Evolutionary conservation across 306 rosid genomes (phyloP), one percentile per base, ranked within the genome.

Genomic region (Glycine tomentella): DNA sequence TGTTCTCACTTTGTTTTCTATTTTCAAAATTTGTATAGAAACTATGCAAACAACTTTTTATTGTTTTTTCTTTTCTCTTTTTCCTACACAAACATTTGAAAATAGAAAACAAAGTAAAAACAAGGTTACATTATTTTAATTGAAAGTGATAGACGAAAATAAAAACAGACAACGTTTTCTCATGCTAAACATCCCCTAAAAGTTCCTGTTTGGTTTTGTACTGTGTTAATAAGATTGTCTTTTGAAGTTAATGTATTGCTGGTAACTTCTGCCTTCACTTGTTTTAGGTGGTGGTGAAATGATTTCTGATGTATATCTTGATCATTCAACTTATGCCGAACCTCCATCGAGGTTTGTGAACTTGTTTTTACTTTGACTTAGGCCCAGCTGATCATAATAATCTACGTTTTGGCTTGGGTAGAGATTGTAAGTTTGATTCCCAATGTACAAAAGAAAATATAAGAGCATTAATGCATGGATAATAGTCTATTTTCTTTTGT

Each of bases 201-300:
- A 12, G 74, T 69, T 64, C 57, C 50, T 53, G 9, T 77, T 72
- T 61, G 67, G 58, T 66, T 74, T 56, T n/a, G 38, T 49, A 5
- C 52, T 55, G 14, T 36, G 78, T 59, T 50, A 17, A 34, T 52
- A 40, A 51, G 59, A 65, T 45, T 52, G 25, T n/a, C 58, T 34
- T 79, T 79, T 80, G 70, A 82, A 84, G 66, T 76, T 73, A 63
- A 78, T 61, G 59, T 58, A 75, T 62, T 69, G 11, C 56, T 42
- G 71, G 40, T 34, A 59, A 57, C 58, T 69, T 76, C 17, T 80
- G 16, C 67, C 76, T 66, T 57, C 66, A n/a, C 76, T 74, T 11
- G 59, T 82, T 77, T 82, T 83, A 93, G 98, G 99, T 72, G 99
- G 99, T 75, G 99, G 99, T 72, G 99, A 95, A 89, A 93, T 95